Conservation (phyloP, 495 filamentous ascomycete species). For the Penicillium verhagenii region DNA sequence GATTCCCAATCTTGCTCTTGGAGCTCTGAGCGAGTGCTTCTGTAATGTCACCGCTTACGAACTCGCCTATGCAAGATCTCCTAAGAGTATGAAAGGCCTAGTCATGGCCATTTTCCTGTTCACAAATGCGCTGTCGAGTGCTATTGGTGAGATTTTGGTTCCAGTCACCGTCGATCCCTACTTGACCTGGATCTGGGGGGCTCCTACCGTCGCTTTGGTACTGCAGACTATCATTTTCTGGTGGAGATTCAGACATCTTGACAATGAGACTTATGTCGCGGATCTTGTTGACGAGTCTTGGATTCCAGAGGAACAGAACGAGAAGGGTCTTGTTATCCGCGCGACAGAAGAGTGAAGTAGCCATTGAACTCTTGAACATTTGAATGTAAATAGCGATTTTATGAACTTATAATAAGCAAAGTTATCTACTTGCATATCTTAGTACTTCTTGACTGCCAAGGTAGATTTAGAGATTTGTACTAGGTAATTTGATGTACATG, state of each 20-base stretch:
- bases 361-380: not conserved
- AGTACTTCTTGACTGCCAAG: not conserved
- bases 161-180: constrained; percentile 62
- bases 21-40: constrained; percentile 69
- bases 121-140: constrained; percentile 50
- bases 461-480: too few species aligned
- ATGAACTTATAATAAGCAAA: too few species aligned
- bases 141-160: constrained; percentile 56
- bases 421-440: not conserved
- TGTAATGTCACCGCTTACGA: constrained; percentile 69
- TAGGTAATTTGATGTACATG: too few species aligned
- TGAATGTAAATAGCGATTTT: too few species aligned
- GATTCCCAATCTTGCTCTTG: constrained; percentile 48
- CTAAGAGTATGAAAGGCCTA: constrained; percentile 65
- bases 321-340: not conserved
- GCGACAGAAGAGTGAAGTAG: not conserved
- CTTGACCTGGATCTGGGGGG: constrained; percentile 55
- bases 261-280: constrained; percentile 43
- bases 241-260: constrained; percentile 43
- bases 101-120: constrained; percentile 59
- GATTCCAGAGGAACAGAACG: not conserved
- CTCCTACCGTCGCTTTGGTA: constrained; percentile 46
- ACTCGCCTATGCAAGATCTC: constrained; percentile 70
- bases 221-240: constrained; percentile 50
- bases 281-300: constrained; percentile 17